Evolutionary conservation across 257 asterid species (phyloP).

Genomic region (Solanum rostratum): DNA sequence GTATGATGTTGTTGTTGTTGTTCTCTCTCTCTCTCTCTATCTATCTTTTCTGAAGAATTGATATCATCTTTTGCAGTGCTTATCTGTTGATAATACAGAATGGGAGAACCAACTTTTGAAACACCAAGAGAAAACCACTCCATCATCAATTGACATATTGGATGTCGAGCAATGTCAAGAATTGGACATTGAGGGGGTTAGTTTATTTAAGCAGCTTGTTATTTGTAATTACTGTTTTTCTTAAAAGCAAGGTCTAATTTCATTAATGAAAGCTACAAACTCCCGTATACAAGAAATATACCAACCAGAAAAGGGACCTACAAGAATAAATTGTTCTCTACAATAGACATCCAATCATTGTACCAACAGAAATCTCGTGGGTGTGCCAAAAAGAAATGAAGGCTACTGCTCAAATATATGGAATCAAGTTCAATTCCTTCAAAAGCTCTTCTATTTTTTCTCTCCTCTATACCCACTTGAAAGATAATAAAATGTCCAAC

Average conservation of each 20-base stretch:
- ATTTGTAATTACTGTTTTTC: background rate
- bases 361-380: background rate
- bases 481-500: background rate
- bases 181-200: slow-evolving; percentile 54
- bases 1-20: too few relatives aligned
- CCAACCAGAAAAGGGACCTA: background rate
- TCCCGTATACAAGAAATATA: background rate
- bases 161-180: slow-evolving; percentile 18
- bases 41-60: background rate
- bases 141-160: slow-evolving; percentile 39
- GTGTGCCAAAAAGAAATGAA: background rate
- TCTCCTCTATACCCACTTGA: background rate
- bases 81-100: slow-evolving; percentile 20
- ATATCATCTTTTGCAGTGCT: slow-evolving; percentile 30
- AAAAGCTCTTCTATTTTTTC: background rate
- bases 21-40: background rate
- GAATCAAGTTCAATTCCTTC: background rate
- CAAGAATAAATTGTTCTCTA: background rate
- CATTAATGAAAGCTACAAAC: background rate
- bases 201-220: slow-evolving; percentile 7
- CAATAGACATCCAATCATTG: background rate
- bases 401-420: background rate
- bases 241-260: background rate
- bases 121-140: slow-evolving; percentile 20
- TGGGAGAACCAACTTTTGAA: slow-evolving; percentile 35